Evolutionary conservation across 2,329 filamentous ascomycete genomes (phyloP).

Genomic region (Microdochium trichocladiopsis): DNA sequence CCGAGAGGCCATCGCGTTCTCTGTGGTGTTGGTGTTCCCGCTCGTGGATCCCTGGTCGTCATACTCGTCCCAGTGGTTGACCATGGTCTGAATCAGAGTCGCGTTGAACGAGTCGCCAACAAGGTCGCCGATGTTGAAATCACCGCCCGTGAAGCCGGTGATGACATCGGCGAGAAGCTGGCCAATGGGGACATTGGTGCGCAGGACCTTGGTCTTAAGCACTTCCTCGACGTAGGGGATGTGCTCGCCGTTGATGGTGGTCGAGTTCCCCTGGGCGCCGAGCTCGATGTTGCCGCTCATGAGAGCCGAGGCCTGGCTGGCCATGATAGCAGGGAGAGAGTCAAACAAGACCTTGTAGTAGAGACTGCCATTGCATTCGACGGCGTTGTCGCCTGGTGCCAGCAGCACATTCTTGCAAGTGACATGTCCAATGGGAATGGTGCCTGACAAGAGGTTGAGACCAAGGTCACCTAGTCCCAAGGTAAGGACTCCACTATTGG

Average conservation of each 20-base stretch:
- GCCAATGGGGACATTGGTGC: conserved; percentile 11
- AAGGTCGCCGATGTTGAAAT: background rate
- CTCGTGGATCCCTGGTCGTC: background rate
- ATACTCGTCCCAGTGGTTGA: background rate
- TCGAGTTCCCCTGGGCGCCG: conserved; percentile 15
- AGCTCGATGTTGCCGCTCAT: conserved; percentile 14
- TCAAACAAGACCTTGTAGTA: conserved; percentile 11
- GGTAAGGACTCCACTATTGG: conserved; percentile 8
- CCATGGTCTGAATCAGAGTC: background rate
- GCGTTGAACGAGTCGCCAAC: background rate
- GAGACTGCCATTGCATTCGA: conserved; percentile 15
- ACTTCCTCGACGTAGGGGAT: conserved; percentile 18
- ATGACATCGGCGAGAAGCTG: conserved; percentile 9
- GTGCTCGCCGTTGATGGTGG: conserved; percentile 16
- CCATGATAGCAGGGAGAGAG: conserved; percentile 13
- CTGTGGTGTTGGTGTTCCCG: background rate
- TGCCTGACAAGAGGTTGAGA: conserved; percentile 17
- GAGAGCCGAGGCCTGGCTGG: conserved; percentile 12
- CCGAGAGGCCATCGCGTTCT: background rate
- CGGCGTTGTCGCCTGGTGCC: conserved; percentile 17
- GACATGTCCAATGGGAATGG: conserved; percentile 13
- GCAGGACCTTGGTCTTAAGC: conserved; percentile 13
- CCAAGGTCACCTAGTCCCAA: conserved; percentile 18
- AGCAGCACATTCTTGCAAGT: conserved; percentile 15
- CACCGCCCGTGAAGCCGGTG: background rate